Conservation (phyloP, 2,329 filamentous ascomycete genomes). For the Xylaria sp. region DNA sequence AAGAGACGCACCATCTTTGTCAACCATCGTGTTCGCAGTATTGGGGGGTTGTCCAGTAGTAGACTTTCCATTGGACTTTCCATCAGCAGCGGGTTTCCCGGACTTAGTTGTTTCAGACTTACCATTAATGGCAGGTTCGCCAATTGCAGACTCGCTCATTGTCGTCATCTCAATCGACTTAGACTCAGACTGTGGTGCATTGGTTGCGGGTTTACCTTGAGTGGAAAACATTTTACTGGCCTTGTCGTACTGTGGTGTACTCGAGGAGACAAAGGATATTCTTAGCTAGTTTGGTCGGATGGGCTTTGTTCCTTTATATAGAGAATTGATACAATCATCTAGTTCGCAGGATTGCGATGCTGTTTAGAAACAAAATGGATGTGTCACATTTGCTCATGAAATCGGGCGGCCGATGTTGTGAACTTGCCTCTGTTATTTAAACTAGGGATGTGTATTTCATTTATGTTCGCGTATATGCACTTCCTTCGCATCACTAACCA, state of each 20-base stretch:
- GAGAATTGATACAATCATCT: neutral
- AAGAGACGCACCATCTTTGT: too few relatives aligned
- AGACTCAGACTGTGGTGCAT: neutral
- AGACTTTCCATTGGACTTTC: neutral
- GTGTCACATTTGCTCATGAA: neutral
- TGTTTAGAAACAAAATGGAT: neutral
- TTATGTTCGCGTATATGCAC: too few relatives aligned
- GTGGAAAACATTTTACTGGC: neutral
- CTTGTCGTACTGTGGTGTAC: neutral
- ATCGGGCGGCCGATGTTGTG: too few relatives aligned
- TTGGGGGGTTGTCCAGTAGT: too few relatives aligned
- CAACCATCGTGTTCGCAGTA: too few relatives aligned
- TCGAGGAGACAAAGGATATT: too few relatives aligned
- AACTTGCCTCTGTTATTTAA: too few relatives aligned
- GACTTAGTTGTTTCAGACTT: neutral
- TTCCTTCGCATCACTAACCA: too few relatives aligned
- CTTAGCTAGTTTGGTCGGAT: neutral
- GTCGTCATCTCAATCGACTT: too few relatives aligned
- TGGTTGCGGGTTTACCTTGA: neutral
- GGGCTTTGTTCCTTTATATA: neutral
- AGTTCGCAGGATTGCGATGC: neutral
- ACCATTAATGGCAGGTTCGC: too few relatives aligned
- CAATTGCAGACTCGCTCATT: neutral
- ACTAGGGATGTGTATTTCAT: too few relatives aligned
- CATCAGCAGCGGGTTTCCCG: too few relatives aligned